Percentiles rank a stretch among this genome's conserved stretches.
Conservation (phyloP, 2,329 filamentous ascomycete genomes). For the Diaporthe helianthi region DNA sequence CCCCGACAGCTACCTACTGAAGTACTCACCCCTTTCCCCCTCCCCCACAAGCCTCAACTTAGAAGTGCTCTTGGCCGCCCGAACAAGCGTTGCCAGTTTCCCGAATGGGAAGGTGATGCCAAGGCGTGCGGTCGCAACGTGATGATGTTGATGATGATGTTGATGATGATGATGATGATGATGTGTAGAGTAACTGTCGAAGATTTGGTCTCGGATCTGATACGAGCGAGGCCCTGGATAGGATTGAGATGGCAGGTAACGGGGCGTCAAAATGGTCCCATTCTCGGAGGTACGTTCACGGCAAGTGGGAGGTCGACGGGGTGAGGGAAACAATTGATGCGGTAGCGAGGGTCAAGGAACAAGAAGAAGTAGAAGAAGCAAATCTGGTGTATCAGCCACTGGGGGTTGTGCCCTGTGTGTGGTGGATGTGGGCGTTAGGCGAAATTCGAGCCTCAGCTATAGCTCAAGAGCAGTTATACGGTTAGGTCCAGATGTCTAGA, state of each 20-base stretch:
- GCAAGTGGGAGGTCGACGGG: neutral
- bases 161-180: neutral
- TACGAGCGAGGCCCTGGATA: neutral
- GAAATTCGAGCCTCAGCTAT: conserved; percentile 13
- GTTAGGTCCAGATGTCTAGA: neutral
- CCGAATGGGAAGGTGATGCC: neutral
- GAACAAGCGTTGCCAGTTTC: neutral
- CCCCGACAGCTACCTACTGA: neutral
- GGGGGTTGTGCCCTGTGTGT: neutral
- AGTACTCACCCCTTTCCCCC: neutral
- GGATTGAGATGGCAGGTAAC: neutral
- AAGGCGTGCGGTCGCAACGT: conserved; percentile 7
- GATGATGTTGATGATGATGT: conserved; percentile 1
- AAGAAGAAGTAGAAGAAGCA: neutral
- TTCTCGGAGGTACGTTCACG: neutral
- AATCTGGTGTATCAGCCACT: neutral
- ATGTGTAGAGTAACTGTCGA: too few species aligned
- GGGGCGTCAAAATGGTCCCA: neutral
- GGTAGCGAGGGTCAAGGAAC: conserved; percentile 1
- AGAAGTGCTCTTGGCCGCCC: neutral
- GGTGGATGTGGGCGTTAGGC: neutral
- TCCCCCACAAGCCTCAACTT: neutral
- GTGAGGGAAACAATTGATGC: too few species aligned
- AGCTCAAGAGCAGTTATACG: conserved; percentile 7
- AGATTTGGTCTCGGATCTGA: neutral